These are phyloP conservation scores for Beauveria caledonica DNA, from an alignment of 2,329 filamentous ascomycete genomes.

Conservation along the genomic window DNA sequence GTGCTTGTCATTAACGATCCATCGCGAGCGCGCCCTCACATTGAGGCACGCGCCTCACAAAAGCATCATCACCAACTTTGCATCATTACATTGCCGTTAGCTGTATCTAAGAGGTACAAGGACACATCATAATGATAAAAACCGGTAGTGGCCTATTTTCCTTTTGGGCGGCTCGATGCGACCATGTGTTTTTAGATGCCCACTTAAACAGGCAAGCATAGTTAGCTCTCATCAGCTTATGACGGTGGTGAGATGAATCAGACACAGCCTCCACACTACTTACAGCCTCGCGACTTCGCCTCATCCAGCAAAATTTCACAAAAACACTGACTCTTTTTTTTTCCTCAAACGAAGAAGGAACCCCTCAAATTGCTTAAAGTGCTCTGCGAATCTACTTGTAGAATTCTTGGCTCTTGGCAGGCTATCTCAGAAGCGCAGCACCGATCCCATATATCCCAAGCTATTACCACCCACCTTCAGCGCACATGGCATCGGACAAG, in stretches of 20 bases:
- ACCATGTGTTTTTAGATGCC: neutral
- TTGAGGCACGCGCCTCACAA: no score
- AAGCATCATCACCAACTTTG: no score
- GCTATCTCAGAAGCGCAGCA: neutral
- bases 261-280: neutral
- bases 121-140: no score
- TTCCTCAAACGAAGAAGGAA: neutral
- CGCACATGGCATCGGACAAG: conserved; percentile 5
- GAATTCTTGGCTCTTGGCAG: neutral
- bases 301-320: neutral
- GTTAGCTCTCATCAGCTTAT: no score
- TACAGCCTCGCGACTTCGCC: neutral
- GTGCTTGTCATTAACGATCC: no score
- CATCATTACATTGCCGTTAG: no score
- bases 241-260: neutral
- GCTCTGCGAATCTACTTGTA: neutral
- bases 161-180: no score
- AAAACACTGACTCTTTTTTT: neutral
- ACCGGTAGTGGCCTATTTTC: no score
- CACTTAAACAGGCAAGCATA: no score
- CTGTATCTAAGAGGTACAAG: no score
- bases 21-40: no score
- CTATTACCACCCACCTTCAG: neutral
- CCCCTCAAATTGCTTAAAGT: neutral
- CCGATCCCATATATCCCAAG: neutral